Conservation (phyloP, 352 stramenopile species). For the Phytophthora uliginosa region DNA sequence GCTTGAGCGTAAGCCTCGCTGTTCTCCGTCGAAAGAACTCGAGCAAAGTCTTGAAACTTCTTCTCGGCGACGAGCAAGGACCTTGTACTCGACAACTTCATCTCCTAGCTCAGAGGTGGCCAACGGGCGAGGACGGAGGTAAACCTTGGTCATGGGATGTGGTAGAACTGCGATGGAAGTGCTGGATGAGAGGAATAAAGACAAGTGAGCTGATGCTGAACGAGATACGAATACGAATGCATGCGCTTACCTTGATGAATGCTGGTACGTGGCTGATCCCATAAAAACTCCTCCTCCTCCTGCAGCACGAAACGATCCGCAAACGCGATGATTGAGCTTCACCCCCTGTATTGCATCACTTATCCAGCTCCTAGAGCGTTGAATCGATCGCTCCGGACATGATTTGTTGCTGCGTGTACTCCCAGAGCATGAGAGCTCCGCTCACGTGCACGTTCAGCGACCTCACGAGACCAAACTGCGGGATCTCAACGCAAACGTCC, state of each 20-base stretch:
- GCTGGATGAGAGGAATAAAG: background rate
- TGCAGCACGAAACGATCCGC: background rate
- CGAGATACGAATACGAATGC: background rate
- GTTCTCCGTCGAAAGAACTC: constrained; percentile 50
- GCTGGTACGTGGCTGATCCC: background rate
- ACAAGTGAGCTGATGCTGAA: constrained; percentile 1
- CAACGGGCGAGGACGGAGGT: constrained; percentile 46
- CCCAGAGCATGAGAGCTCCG: constrained; percentile 96
- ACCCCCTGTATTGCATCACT: background rate
- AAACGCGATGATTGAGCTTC: background rate
- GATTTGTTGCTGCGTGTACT: constrained; percentile 95
- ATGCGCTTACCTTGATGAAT: background rate
- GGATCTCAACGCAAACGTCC: constrained; percentile 98
- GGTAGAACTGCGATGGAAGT: background rate
- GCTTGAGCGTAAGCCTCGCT: constrained; percentile 40
- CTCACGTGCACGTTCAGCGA: constrained; percentile 99
- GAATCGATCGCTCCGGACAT: constrained; percentile 32
- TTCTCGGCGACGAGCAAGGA: constrained; percentile 20
- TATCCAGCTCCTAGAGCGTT: constrained; percentile 18
- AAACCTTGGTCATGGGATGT: constrained; percentile 47
- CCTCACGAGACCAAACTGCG: constrained; percentile 97
- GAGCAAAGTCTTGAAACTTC: constrained; percentile 42
- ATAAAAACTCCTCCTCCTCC: background rate
- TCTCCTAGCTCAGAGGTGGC: constrained; percentile 37
- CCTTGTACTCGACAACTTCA: constrained; percentile 27